Percentiles rank a stretch among this genome's conserved stretches.
Evolutionary conservation across 2,329 filamentous ascomycete genomes (phyloP).

Genomic region (Aspergillus neoniger): DNA sequence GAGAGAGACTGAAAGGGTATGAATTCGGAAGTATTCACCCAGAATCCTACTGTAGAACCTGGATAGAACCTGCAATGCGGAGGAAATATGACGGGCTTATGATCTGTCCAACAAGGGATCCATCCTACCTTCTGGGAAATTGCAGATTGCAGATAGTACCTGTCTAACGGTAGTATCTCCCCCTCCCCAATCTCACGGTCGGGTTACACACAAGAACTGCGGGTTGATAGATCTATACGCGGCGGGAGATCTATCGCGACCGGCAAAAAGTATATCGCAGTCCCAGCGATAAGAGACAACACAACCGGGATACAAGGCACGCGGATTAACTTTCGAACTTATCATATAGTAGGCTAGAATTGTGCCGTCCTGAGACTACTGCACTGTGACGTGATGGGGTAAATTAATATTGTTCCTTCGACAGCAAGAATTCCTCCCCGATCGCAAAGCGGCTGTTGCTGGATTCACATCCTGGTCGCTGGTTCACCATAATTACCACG

Average conservation of each 20-base stretch:
- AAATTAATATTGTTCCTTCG: not conserved
- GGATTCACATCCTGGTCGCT: not conserved
- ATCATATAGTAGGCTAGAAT: not conserved
- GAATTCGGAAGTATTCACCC: not conserved
- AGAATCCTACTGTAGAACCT: not conserved
- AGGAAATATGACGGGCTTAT: slow-evolving; percentile 1
- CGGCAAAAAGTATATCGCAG: not conserved
- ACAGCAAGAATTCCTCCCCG: not conserved
- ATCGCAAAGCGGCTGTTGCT: not conserved
- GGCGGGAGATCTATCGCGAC: not conserved
- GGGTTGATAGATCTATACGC: not conserved
- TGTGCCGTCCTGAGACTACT: not conserved
- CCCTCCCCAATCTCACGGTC: not conserved
- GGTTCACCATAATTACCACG: too few relatives aligned
- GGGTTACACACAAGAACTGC: not conserved
- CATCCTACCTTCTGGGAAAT: not conserved
- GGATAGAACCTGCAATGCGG: not conserved
- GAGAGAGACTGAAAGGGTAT: too few relatives aligned
- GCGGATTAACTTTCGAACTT: not conserved
- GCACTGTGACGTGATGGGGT: not conserved
- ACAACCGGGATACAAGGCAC: not conserved
- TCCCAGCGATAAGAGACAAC: not conserved
- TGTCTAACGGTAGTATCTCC: not conserved
- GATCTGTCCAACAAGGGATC: not conserved
- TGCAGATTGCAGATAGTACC: slow-evolving; percentile 1